Evolutionary conservation across 257 asterid species (phyloP).

Genomic region (Salvia hispanica): DNA sequence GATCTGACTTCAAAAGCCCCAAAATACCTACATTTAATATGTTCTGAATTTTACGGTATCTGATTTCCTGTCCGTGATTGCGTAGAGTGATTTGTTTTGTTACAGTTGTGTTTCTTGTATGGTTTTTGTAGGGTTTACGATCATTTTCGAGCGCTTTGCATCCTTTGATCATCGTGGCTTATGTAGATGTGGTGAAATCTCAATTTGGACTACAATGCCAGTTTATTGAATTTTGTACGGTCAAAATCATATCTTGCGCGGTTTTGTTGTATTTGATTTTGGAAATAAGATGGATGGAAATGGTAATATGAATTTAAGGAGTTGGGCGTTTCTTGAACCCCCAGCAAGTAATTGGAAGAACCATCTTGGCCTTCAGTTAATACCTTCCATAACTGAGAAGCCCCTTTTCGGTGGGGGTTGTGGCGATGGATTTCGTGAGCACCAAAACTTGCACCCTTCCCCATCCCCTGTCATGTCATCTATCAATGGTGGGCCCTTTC

Average conservation of each 20-base stretch:
- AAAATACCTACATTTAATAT: constrained; percentile 25
- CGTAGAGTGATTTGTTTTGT: constrained; percentile 23
- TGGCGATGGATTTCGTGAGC: constrained; percentile 30
- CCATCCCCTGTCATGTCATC: constrained; percentile 51
- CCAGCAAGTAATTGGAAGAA: constrained; percentile 39
- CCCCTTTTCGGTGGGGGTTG: constrained; percentile 49
- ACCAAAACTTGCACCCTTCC: constrained; percentile 41
- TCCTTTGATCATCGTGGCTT: constrained; percentile 23
- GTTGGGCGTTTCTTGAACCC: constrained; percentile 59
- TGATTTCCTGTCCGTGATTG: background rate
- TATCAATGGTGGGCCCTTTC: constrained; percentile 58
- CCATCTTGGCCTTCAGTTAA: constrained; percentile 58
- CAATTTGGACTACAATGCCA: constrained; percentile 9
- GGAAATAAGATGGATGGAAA: constrained; percentile 63
- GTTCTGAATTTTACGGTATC: background rate
- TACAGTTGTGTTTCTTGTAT: constrained; percentile 28
- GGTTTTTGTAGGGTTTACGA: constrained; percentile 36
- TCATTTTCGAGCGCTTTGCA: constrained; percentile 23
- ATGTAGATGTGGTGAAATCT: constrained; percentile 24
- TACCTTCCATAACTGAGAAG: constrained; percentile 57
- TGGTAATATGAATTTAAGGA: constrained; percentile 52
- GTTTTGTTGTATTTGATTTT: constrained; percentile 22
- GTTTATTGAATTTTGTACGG: constrained; percentile 29
- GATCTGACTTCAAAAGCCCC: constrained; percentile 35
- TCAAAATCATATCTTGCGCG: background rate